Conservation (phyloP, 1,284 basidiomycete genomes). For the Boletellus deceptivus region DNA sequence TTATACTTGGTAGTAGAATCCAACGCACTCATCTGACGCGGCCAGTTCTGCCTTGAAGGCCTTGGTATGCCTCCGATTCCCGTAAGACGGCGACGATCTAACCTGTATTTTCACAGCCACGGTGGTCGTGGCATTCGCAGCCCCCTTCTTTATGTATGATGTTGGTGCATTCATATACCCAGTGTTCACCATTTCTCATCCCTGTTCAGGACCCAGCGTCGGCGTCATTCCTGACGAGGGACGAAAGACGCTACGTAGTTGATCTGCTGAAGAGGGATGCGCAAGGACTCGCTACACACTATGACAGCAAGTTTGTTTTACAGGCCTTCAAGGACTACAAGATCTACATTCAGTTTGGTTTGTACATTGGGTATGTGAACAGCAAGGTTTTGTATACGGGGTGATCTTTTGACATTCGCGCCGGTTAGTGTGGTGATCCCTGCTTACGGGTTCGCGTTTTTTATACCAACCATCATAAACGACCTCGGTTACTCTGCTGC, state of each 20-base stretch:
- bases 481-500: slow-evolving; percentile 52
- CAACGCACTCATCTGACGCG: neutral
- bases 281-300: slow-evolving; percentile 27
- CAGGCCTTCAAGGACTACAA: slow-evolving; percentile 43
- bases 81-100: neutral
- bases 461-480: slow-evolving; percentile 53
- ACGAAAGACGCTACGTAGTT: slow-evolving; percentile 34
- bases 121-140: slow-evolving; percentile 35
- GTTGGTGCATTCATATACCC: slow-evolving; percentile 14
- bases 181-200: neutral
- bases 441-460: slow-evolving; percentile 56
- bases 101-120: slow-evolving; percentile 20
- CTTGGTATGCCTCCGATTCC: slow-evolving; percentile 8
- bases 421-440: slow-evolving; percentile 41
- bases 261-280: slow-evolving; percentile 39
- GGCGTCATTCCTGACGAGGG: slow-evolving; percentile 38
- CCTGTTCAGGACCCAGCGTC: slow-evolving; percentile 39
- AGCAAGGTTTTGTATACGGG: neutral
- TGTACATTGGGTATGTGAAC: slow-evolving; percentile 40
- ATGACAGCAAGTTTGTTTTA: slow-evolving; percentile 34
- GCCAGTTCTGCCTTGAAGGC: slow-evolving; percentile 33
- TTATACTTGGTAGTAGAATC: neutral
- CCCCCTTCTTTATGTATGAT: slow-evolving; percentile 43
- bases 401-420: slow-evolving; percentile 4
- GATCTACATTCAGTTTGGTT: slow-evolving; percentile 39